Evolutionary conservation across 768 basidiomycete species (phyloP), one percentile per base, ranked within the genome.

Genomic region (Solioccasus polychromus): DNA sequence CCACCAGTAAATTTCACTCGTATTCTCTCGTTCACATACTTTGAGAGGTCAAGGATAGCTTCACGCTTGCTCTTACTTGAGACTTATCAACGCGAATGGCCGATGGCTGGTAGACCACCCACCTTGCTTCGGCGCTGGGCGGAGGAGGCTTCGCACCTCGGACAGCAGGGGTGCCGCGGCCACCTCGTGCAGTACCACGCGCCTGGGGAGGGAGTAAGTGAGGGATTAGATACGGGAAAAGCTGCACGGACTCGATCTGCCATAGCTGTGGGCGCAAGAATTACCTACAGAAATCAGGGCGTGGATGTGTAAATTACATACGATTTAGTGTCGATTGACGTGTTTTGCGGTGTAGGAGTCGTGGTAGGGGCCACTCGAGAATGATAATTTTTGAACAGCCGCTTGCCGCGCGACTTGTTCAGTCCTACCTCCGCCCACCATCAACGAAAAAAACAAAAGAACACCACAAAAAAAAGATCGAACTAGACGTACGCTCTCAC

Each of bases 1-100:
- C 95, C 95, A 35, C 96, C 96, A n/a, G 92, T 92, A 62, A 99
- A 98, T 68, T 96, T 97, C 60, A 98, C 93, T 45, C 92, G 73
- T 62, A 99, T 90, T 51, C 82, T 79, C 67, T 93, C 84, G 66
- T 95, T 89, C 42, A 88, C 87, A 58, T 96, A 98, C 67, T 95
- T 94, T 39, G 88, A 82, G 25, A 98, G 82, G 66, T 97, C 93
- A 25, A 98, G 81, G 67, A 98, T 97, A 23, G 92, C 90, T 67
- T 98, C 95, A 34, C 90, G 80, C 65, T 88, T 89, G 35, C 64
- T 51, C 61, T 68, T 66, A 41, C 64, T 66, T 64, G 52, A 53
- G 55, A 57, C 51, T 57, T 48, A 53, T 67, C 61, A 66, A 66
- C 44, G 57, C 30, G 52, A 44, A 58, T 51, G 43, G 40, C 15